Base-by-base conservation (phyloP, 2,329 filamentous ascomycete genomes). In the Tolypocladium tropicale region DNA sequence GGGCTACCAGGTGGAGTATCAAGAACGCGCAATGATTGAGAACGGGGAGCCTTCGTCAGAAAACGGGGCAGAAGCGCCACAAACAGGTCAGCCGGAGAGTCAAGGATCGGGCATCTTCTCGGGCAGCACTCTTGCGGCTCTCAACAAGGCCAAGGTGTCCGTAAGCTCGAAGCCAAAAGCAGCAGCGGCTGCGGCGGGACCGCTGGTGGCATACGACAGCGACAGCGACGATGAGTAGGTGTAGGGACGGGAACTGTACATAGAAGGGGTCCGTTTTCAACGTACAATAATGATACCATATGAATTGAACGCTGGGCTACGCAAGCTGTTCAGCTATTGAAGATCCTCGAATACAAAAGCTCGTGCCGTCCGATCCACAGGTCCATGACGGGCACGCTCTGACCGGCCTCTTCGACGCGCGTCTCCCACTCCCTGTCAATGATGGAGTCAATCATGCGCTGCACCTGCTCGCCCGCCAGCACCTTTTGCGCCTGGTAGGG, bases 151-250 rank as follows among this genome's bases (percentile, higher is more conserved):
- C 55, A 77, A 78, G 61, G 75, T 82, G 4, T 70, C 79, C 10
- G 75, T 83, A 53, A 76, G 80, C 46, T 75, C 78, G 34, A 82
- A 80, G 67, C 71, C 76, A 28, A 78, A 83, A 54, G 71, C 79
- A 11, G 73, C 79, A 32, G 73, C 70, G 11, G 61, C n/a, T n/a
- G n/a, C 82, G 32, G 71, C 81, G 21, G 90, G 89, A 1, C 88
- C 90, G 7, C 74, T 97, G 61, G 94, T 96, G 23, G 88, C 81
- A 30, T 99, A 99, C 66, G 91, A 85, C 56, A 96, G 90, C 69
- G 91, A 95, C 72, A 89, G 91, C 67, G 92, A 96, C 58, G 88
- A 78, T 56, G 74, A 78, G 66, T 73, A 71, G 65, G 69, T 58
- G 59, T 41, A 64, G 65, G 46, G 21, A 12, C 57, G 66, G 58